These are phyloP conservation scores for Mrakia gelida DNA, from an alignment of 768 basidiomycete genomes.

Conservation along the genomic window DNA sequence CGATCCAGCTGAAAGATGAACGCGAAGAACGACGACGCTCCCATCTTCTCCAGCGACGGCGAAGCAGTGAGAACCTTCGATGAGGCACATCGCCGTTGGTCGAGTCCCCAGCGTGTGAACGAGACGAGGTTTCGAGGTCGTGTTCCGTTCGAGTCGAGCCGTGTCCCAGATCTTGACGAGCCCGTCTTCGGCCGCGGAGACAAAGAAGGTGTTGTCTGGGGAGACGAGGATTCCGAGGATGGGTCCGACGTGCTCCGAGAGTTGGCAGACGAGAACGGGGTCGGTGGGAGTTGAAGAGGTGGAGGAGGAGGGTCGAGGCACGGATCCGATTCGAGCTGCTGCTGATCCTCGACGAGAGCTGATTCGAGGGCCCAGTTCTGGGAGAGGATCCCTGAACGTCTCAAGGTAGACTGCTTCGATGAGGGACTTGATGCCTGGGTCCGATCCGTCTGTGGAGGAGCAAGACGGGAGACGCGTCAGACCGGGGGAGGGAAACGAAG, in stretches of 20 bases:
- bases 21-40: constrained; percentile 36
- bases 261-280: constrained; percentile 74
- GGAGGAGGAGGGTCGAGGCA: constrained; percentile 1
- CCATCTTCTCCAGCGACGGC: constrained; percentile 31
- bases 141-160: constrained; percentile 86
- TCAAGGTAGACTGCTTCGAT: constrained; percentile 87
- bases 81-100: constrained; percentile 63
- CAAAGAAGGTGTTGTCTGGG: constrained; percentile 86
- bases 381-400: constrained; percentile 70
- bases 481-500: neutral
- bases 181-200: constrained; percentile 48
- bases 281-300: constrained; percentile 54
- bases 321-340: neutral
- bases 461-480: neutral
- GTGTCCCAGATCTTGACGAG: constrained; percentile 54
- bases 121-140: constrained; percentile 66
- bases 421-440: constrained; percentile 80
- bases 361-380: constrained; percentile 86
- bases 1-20: constrained; percentile 35
- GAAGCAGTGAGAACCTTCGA: constrained; percentile 32
- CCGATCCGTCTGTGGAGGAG: constrained; percentile 66
- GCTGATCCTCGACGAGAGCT: neutral
- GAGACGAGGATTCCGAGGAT: constrained; percentile 78
- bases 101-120: constrained; percentile 57
- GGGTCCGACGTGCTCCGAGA: constrained; percentile 54